phyloP scores from a whole-genome alignment of 805 yeast species.

The Candida boidinii region DNA sequence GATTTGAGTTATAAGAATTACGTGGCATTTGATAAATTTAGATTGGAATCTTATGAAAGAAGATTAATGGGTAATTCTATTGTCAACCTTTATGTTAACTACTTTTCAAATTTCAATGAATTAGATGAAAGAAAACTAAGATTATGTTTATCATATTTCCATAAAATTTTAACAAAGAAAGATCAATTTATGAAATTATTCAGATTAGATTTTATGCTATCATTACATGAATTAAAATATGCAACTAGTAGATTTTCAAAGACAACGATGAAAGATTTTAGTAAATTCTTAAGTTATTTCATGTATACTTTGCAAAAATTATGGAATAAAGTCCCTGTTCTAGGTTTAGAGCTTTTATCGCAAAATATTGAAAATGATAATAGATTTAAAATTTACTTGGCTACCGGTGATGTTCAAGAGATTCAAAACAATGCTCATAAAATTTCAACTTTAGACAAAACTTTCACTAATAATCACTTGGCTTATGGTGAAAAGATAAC shows the following conservation, averaged over 20 bases:
- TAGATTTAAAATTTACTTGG: slow-evolving; percentile 41
- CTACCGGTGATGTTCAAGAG: slow-evolving; percentile 46
- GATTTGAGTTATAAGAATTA: slow-evolving; percentile 10
- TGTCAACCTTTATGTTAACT: slow-evolving; percentile 57
- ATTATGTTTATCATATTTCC: slow-evolving; percentile 60
- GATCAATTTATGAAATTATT: slow-evolving; percentile 45
- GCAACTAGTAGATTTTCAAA: slow-evolving; percentile 36
- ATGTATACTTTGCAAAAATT: slow-evolving; percentile 48
- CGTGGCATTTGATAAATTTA: slow-evolving; percentile 10
- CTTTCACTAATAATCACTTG: slow-evolving; percentile 1
- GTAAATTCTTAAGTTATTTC: slow-evolving; percentile 55
- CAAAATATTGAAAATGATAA: slow-evolving; percentile 38
- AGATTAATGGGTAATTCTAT: slow-evolving; percentile 49
- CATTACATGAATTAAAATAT: slow-evolving; percentile 41
- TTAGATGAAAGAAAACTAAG: slow-evolving; percentile 52
- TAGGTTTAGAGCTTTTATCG: slow-evolving; percentile 58
- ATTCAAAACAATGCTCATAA: slow-evolving; percentile 20
- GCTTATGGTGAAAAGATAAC: slow-evolving; percentile 39
- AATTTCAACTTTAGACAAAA: too few species aligned
- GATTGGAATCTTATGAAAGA: slow-evolving; percentile 25
- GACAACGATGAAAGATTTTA: slow-evolving; percentile 47
- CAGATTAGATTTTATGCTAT: slow-evolving; percentile 65
- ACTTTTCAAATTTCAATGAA: slow-evolving; percentile 53
- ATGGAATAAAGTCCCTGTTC: slow-evolving; percentile 41
- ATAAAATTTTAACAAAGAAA: slow-evolving; percentile 56